phyloP scores from a whole-genome alignment of 2,329 filamentous ascomycete species.

The Pseudogymnoascus sp. region DNA sequence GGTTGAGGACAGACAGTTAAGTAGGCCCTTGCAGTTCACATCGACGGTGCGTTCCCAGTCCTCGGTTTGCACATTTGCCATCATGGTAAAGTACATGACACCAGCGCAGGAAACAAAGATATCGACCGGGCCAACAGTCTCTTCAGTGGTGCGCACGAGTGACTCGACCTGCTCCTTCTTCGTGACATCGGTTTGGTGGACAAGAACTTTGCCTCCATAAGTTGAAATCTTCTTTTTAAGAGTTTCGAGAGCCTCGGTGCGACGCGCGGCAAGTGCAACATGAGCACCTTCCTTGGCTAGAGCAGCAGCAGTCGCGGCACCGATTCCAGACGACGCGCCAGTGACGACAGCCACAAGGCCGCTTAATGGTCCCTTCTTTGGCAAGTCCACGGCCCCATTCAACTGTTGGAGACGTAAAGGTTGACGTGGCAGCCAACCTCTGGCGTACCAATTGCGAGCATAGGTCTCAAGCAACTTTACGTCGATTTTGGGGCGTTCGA shows the following conservation, averaged over 20 bases:
- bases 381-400: constrained; percentile 35
- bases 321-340: constrained; percentile 71
- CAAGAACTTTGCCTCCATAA: constrained; percentile 55
- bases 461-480: constrained; percentile 65
- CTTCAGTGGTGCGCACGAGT: constrained; percentile 49
- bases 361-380: constrained; percentile 49
- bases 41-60: constrained; percentile 79
- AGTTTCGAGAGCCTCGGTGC: constrained; percentile 57
- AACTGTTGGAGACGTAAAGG: constrained; percentile 43
- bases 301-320: constrained; percentile 61
- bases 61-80: constrained; percentile 64
- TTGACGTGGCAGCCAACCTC: constrained; percentile 63
- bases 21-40: constrained; percentile 76
- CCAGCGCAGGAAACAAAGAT: constrained; percentile 74
- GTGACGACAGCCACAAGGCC: constrained; percentile 69
- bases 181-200: constrained; percentile 65
- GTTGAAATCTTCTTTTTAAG: constrained; percentile 53
- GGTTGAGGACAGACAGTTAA: constrained; percentile 61
- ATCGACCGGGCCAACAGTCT: constrained; percentile 62
- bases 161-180: constrained; percentile 55
- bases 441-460: constrained; percentile 68
- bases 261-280: constrained; percentile 63
- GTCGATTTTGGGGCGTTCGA: constrained; percentile 63
- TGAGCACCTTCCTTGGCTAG: constrained; percentile 64
- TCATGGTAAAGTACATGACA: constrained; percentile 86